phyloP scores from a whole-genome alignment of 192 early-diverging fungal species.

The Coemansia sp. region DNA sequence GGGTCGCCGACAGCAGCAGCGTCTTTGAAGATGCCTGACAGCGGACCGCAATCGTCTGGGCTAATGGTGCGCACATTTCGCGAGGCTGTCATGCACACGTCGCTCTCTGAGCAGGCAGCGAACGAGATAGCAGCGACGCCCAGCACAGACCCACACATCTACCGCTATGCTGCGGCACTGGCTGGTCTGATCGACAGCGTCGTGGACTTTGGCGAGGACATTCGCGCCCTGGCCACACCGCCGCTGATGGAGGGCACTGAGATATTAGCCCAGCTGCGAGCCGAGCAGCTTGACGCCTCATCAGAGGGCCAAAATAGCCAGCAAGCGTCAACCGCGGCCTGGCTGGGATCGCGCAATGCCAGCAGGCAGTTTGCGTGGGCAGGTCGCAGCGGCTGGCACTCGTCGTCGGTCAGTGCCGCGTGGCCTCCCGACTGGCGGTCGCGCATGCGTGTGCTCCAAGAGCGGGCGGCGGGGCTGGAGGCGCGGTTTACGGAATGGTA shows the following conservation, averaged over 20 bases:
- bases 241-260: slow-evolving; percentile 43
- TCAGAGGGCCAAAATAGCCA: background rate
- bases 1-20: slow-evolving; percentile 20
- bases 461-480: slow-evolving; percentile 30
- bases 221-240: slow-evolving; percentile 37
- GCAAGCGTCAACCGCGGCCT: slow-evolving; percentile 19
- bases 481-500: slow-evolving; percentile 46
- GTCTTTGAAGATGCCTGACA: background rate
- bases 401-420: slow-evolving; percentile 16
- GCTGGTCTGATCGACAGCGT: slow-evolving; percentile 45
- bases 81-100: slow-evolving; percentile 50
- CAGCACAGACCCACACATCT: slow-evolving; percentile 31
- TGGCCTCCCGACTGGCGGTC: slow-evolving; percentile 54
- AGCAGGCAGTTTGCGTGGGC: slow-evolving; percentile 13
- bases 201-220: slow-evolving; percentile 43
- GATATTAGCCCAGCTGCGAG: slow-evolving; percentile 30
- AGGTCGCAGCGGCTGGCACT: slow-evolving; percentile 23
- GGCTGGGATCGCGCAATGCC: slow-evolving; percentile 34
- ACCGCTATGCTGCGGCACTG: slow-evolving; percentile 32
- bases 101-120: slow-evolving; percentile 32
- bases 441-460: slow-evolving; percentile 47
- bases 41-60: slow-evolving; percentile 18
- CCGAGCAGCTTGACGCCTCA: slow-evolving; percentile 12
- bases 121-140: slow-evolving; percentile 38
- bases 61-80: slow-evolving; percentile 52